These are phyloP conservation scores for Colletotrichum australisinense DNA, from an alignment of 2,329 filamentous ascomycete species.

Conservation along the genomic window DNA sequence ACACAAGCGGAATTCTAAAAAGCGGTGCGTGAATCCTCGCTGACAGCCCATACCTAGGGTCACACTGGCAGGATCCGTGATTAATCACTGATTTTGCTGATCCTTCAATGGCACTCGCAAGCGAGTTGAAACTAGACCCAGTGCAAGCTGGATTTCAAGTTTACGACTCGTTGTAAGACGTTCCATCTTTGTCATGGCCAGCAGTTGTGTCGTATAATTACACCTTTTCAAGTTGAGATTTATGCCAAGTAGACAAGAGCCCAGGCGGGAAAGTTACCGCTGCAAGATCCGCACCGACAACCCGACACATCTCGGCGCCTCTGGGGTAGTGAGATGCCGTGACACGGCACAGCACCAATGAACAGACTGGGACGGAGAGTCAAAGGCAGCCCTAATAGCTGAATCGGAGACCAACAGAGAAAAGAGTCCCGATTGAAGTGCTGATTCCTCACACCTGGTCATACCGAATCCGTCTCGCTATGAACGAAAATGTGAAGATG, in stretches of 20 bases:
- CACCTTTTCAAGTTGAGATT: not conserved
- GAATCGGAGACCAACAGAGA: not conserved
- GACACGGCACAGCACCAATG: not conserved
- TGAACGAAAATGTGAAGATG: not conserved
- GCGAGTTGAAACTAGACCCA: not conserved
- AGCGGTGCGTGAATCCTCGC: not conserved
- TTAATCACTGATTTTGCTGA: not conserved
- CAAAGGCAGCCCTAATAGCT: not conserved
- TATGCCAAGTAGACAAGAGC: not conserved
- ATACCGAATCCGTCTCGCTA: not conserved
- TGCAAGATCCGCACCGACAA: slow-evolving; percentile 22
- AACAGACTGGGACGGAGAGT: not conserved
- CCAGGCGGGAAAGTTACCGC: not conserved
- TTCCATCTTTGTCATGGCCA: not conserved
- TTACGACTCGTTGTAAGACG: not conserved
- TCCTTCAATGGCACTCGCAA: not conserved
- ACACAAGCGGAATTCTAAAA: not conserved
- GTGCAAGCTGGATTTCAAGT: not conserved
- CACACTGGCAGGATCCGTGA: not conserved
- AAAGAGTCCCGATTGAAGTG: not conserved
- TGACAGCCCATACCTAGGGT: not conserved
- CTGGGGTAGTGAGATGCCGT: not conserved
- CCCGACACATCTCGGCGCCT: slow-evolving; percentile 8
- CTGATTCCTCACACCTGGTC: too few species aligned
- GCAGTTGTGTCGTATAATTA: not conserved